Evolutionary conservation across 2,329 filamentous ascomycete species (phyloP), one percentile per base, ranked within the genome.

Genomic region (Botrytis byssoidea): DNA sequence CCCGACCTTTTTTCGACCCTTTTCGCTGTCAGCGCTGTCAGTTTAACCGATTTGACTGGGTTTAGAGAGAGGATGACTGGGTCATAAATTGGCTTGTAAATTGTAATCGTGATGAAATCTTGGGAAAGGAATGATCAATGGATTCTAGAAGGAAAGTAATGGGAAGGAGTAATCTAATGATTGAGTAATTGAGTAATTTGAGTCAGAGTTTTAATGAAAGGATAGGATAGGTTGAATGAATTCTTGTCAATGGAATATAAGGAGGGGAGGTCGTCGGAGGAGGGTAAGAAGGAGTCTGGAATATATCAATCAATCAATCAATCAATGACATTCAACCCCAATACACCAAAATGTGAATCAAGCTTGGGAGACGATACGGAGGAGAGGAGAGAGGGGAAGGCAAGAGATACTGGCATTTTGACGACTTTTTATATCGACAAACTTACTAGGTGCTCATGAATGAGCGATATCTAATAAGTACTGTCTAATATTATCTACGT

Each of bases 11-110:
- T 67, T 67, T 32, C 8, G 64, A 66, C 64, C 64, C 51, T 46
- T 51, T 67, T 67, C 44, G 64, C 64, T 51, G 64, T 48, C 64
- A 51, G 29, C 44, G 64, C 64, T 48, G 64, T 66, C 64, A 66
- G 29, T 66, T 66, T 67, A 67, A 67, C 64, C 65, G 65, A 55
- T 40, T 12, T 55, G 65, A 67, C 65, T 55, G 46, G 65, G 65
- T n/a, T 29, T 29, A 51, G 8, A 32, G 22, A 29, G 32, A 37
- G 14, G 9, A 35, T 40, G 64, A 67, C 64, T 51, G 46, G 64
- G 46, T 51, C 46, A 37, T 51, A 51, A 20, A 55, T 67, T 67
- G 64, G 20, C 25, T 14, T 37, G 44, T 25, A 51, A 66, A 40
- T 32, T 51, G 32, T 3, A 51, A 66, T 66, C 44, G 64, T 37